phyloP scores from a whole-genome alignment of 2,329 filamentous ascomycete species.

The Penicillium sp. region DNA sequence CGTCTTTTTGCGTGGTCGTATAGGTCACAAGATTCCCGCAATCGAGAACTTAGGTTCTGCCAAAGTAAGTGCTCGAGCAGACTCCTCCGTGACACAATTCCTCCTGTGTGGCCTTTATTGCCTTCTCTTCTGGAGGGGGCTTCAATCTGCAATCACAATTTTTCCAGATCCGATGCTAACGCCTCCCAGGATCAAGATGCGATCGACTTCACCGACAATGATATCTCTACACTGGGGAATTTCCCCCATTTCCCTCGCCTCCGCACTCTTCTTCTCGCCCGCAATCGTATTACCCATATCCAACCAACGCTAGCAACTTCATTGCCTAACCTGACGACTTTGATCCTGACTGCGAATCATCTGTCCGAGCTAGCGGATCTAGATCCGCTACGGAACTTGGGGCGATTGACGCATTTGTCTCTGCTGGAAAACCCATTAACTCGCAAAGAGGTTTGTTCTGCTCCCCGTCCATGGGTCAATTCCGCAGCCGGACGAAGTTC shows the following conservation, averaged over 20 bases:
- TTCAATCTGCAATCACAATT: not conserved
- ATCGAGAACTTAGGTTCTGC: slow-evolving; percentile 98
- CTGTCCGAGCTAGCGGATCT: slow-evolving; percentile 80
- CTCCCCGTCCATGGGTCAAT: not conserved
- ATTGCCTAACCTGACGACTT: slow-evolving; percentile 74
- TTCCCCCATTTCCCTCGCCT: slow-evolving; percentile 89
- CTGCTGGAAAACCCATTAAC: slow-evolving; percentile 84
- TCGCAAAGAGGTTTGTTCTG: slow-evolving; percentile 74
- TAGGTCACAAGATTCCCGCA: slow-evolving; percentile 95
- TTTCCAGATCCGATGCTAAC: slow-evolving; percentile 5
- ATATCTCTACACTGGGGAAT: slow-evolving; percentile 83
- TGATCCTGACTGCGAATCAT: slow-evolving; percentile 81
- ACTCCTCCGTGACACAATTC: not conserved
- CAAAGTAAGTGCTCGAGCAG: slow-evolving; percentile 59
- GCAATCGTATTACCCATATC: slow-evolving; percentile 81
- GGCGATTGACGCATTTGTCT: slow-evolving; percentile 71
- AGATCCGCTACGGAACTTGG: slow-evolving; percentile 69
- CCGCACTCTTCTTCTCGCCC: slow-evolving; percentile 79
- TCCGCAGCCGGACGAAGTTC: too few species aligned
- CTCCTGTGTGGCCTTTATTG: slow-evolving; percentile 5
- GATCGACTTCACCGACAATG: slow-evolving; percentile 98
- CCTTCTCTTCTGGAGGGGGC: not conserved
- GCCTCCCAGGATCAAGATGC: slow-evolving; percentile 80
- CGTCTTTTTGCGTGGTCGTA: slow-evolving; percentile 51
- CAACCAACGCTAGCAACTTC: slow-evolving; percentile 69